A percentile compares a stretch with the other conserved stretches of the same genome.
Evolutionary conservation across 306 rosid species (phyloP).

Genomic region (Delonix regia): DNA sequence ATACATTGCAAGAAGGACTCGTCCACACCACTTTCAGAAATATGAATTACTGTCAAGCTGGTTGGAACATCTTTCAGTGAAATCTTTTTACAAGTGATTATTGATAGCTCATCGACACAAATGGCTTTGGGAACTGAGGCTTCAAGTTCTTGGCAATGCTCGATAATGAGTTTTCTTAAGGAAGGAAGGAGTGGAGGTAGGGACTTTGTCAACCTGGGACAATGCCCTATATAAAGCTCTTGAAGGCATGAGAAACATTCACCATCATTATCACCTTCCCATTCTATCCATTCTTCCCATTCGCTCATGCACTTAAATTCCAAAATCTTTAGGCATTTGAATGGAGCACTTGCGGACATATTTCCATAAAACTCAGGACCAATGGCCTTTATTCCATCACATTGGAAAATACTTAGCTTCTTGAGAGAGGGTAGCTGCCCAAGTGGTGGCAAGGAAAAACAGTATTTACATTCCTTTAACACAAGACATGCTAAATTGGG

Average conservation of each 20-base stretch:
- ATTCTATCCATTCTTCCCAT: neutral
- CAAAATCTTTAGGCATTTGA: neutral
- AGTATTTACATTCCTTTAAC: neutral
- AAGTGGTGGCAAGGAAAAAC: neutral
- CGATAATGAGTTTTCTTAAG: neutral
- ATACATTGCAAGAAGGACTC: neutral
- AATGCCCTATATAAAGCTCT: neutral
- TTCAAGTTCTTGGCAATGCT: neutral
- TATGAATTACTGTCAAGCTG: neutral
- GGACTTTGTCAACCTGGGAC: neutral
- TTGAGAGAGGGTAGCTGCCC: neutral
- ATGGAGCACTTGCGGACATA: neutral
- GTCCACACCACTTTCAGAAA: neutral
- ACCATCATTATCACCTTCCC: neutral
- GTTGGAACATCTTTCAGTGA: neutral
- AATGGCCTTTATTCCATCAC: neutral
- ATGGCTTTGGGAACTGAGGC: neutral
- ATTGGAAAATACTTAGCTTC: neutral
- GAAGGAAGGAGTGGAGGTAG: constrained; percentile 13
- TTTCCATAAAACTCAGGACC: neutral
- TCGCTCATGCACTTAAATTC: neutral
- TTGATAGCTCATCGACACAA: neutral
- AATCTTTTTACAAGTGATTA: neutral
- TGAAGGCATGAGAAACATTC: constrained; percentile 15
- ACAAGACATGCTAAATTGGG: too few relatives aligned